Conservation (phyloP, 352 stramenopile species). For the Pythium dissotocum region DNA sequence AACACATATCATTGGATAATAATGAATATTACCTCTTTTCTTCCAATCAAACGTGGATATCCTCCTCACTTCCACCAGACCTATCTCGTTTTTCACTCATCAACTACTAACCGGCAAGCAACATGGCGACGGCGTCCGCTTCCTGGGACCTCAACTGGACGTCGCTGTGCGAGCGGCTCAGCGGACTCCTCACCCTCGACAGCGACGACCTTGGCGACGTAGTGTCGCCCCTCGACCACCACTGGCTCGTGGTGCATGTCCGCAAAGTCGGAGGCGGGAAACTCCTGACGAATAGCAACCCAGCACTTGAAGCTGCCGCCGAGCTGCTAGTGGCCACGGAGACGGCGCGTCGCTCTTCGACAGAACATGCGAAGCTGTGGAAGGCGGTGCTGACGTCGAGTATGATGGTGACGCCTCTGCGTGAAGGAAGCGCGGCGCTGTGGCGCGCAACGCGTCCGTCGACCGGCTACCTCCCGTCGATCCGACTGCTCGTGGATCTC, state of each 20-base stretch:
- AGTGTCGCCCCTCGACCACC: neutral
- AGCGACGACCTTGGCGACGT: neutral
- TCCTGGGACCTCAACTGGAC: neutral
- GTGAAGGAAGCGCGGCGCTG: neutral
- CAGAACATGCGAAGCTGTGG: neutral
- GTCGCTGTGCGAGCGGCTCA: neutral
- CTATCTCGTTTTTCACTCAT: neutral
- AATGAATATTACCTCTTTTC: neutral
- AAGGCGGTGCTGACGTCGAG: constrained; percentile 10
- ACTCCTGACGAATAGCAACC: neutral
- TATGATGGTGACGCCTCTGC: constrained; percentile 13
- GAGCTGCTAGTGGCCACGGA: neutral
- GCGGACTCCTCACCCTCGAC: constrained; percentile 3
- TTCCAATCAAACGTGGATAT: neutral
- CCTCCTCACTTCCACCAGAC: neutral
- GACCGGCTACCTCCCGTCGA: neutral
- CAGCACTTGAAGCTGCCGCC: neutral
- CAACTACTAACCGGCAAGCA: neutral
- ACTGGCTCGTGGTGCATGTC: constrained; percentile 9
- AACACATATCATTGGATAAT: neutral
- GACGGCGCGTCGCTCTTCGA: neutral
- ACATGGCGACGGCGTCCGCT: neutral
- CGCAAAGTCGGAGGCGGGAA: neutral
- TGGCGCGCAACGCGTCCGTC: neutral
- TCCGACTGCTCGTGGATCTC: constrained; percentile 4